phyloP scores from a whole-genome alignment of 768 basidiomycete genomes.

The Tylopilus sp. region DNA sequence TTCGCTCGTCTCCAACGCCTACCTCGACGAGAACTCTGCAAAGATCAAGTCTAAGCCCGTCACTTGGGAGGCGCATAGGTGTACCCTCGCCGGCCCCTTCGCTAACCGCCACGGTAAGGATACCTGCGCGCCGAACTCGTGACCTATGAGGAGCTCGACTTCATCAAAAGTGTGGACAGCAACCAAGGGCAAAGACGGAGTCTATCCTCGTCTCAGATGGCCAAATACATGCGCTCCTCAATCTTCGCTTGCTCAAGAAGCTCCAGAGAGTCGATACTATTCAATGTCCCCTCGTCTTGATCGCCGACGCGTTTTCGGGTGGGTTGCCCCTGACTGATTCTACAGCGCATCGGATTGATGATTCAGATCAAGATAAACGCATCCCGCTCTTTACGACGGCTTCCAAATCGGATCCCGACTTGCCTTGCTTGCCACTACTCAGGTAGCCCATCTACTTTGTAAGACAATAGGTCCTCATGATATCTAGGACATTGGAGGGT shows the following conservation, averaged over 20 bases:
- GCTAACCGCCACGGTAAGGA: slow-evolving; percentile 50
- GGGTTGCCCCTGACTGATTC: slow-evolving; percentile 17
- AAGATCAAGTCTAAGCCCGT: slow-evolving; percentile 90
- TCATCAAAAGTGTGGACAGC: slow-evolving; percentile 89
- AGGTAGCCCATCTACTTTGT: slow-evolving; percentile 41
- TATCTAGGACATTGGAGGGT: slow-evolving; percentile 66
- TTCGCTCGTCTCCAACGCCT: slow-evolving; percentile 73
- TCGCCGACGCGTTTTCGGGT: slow-evolving; percentile 87
- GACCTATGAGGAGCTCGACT: slow-evolving; percentile 78
- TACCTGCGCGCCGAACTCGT: slow-evolving; percentile 93
- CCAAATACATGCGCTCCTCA: slow-evolving; percentile 78
- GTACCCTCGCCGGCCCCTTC: not conserved
- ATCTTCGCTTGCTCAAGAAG: slow-evolving; percentile 85
- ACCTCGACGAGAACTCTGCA: slow-evolving; percentile 81
- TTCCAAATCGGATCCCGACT: slow-evolving; percentile 63
- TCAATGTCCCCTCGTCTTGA: slow-evolving; percentile 81
- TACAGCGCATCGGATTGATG: not conserved
- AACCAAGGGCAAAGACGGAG: slow-evolving; percentile 69
- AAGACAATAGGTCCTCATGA: slow-evolving; percentile 3
- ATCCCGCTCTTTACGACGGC: slow-evolving; percentile 70
- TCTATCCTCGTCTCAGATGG: slow-evolving; percentile 81
- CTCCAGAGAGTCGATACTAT: slow-evolving; percentile 83
- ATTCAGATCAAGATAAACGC: slow-evolving; percentile 80
- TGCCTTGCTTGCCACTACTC: slow-evolving; percentile 78
- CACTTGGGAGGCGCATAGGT: slow-evolving; percentile 83